These are phyloP conservation scores for Papilionanthe hybrid DNA, from an alignment of 116 monocot species.

Conservation along the genomic window DNA sequence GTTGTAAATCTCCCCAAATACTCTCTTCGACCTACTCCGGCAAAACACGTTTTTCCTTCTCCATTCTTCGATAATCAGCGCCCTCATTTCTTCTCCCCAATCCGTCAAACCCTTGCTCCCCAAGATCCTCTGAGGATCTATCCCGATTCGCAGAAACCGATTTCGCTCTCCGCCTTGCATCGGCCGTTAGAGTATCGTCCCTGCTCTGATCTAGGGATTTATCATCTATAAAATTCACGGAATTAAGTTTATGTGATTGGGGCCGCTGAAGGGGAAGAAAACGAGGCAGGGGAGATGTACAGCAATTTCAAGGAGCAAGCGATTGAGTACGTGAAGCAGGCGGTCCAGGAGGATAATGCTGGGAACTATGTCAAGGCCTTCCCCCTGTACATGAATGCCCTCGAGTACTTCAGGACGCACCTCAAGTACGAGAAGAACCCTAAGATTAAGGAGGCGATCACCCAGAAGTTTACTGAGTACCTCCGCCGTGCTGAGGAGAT, in stretches of 20 bases:
- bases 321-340: conserved; percentile 98
- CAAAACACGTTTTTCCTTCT: neutral
- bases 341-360: conserved; percentile 97
- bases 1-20: no score
- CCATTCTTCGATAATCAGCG: neutral
- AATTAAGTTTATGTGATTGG: neutral
- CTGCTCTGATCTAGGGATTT: conserved; percentile 2
- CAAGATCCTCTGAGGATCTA: neutral
- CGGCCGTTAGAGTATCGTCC: neutral
- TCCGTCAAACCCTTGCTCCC: neutral
- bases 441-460: conserved; percentile 97
- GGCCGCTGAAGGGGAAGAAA: neutral
- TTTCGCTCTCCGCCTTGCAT: neutral
- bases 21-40: neutral
- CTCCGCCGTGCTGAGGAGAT: conserved; percentile 99
- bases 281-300: conserved; percentile 50
- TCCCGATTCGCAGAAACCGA: neutral
- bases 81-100: neutral
- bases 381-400: conserved; percentile 98
- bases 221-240: neutral
- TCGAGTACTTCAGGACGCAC: conserved; percentile 96
- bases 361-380: conserved; percentile 99
- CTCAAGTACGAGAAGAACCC: conserved; percentile 99
- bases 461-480: conserved; percentile 98
- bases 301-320: conserved; percentile 99